Conservation (phyloP, 2,329 filamentous ascomycete genomes). For the Pestalotiopsis sp. region DNA sequence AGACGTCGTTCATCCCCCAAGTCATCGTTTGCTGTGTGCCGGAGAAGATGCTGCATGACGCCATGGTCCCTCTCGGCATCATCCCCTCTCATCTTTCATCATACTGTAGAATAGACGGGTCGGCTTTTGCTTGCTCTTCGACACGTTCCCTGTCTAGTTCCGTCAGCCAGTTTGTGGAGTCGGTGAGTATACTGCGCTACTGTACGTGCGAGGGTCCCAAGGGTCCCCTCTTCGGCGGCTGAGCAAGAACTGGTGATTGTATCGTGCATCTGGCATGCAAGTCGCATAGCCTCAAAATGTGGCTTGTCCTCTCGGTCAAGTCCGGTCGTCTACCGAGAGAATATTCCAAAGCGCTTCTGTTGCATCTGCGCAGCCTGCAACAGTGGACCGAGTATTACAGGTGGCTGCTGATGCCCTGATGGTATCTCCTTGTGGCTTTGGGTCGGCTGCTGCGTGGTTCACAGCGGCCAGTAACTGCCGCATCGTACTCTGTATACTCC, state of each 20-base stretch:
- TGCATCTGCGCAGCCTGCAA: not conserved
- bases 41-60: not conserved
- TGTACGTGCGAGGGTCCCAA: not conserved
- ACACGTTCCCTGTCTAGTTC: not conserved
- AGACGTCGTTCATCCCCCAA: not conserved
- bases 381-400: not conserved
- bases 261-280: not conserved
- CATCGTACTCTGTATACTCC: not conserved
- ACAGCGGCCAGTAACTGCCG: not conserved
- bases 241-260: not conserved
- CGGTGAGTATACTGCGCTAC: not conserved
- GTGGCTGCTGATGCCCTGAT: not conserved
- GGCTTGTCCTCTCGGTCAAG: constrained; percentile 3
- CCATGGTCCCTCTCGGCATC: not conserved
- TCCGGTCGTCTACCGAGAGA: constrained; percentile 1
- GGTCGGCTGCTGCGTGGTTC: not conserved
- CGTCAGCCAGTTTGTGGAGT: not conserved
- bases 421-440: not conserved
- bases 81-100: not conserved
- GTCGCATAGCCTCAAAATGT: constrained; percentile 1
- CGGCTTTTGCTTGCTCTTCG: not conserved
- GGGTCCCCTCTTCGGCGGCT: not conserved
- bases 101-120: not conserved
- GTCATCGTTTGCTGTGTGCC: not conserved
- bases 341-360: constrained; percentile 4